Base-by-base conservation (phyloP, 345 rosid species). In the Theobroma cacao region DNA sequence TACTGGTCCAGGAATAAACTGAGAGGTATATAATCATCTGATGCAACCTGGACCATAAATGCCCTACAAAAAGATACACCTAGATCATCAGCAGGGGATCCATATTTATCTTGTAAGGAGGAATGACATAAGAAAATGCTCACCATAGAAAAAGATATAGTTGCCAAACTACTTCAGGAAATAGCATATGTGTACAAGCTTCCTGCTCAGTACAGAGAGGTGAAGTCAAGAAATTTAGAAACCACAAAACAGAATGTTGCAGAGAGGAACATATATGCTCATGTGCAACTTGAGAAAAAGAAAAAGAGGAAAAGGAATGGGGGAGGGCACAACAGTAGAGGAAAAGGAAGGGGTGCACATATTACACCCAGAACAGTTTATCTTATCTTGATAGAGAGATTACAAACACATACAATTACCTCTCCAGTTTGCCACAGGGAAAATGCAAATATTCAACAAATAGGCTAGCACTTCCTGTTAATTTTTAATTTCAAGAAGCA, bases 151-250 rank as follows among this genome's bases (percentile, higher is more conserved):
- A 81, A 76, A 74, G 58, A 72, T 74, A 75, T 68, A 36, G 33
- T 81, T 14, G 68, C 78, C 59, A 76, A 77, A 80, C 55, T 76
- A 72, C 80, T 87, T 89, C 88, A 91, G 55, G 92, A 86, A 80
- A 86, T 84, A 58, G 90, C 80, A 83, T 90, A 91, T 2, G 88
- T 84, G 79, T 84, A 89, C 59, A 91, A 58, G 84, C 84, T 91
- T 82, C 93, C 96, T 90, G 92, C 72, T 64, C 41, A 78, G 20
- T 24, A 76, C 45, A 76, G 74, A 59, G 34, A 33, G 33, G 26
- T 30, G 36, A 69, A 69, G 17, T 70, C 41, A 41, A 2, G 45
- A 75, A 56, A 55, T 31, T 40, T 8, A 3, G 63, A 64, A 58
- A 62, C 24, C 36, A 48, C 22, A 69, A 12, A 69, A 70, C 74